Percentiles rank a stretch among this genome's conserved stretches.
These are phyloP conservation scores for Amanita rubescens DNA, from an alignment of 768 basidiomycete species.

Conservation along the genomic window DNA sequence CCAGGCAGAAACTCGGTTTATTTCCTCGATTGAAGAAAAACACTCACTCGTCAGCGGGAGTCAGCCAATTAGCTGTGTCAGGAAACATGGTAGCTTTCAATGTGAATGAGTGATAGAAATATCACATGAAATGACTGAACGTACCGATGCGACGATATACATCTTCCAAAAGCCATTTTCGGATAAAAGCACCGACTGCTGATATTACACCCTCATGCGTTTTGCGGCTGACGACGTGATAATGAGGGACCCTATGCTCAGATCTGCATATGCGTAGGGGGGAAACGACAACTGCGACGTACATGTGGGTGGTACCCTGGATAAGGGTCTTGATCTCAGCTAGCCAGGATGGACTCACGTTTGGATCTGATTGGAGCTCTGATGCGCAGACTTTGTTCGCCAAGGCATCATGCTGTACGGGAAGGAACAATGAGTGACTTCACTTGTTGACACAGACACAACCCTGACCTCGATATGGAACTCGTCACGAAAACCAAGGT, in stretches of 20 bases:
- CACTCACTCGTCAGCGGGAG: constrained; percentile 45
- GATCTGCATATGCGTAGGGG: background rate
- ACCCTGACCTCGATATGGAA: constrained; percentile 36
- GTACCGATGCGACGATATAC: constrained; percentile 44
- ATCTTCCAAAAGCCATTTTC: constrained; percentile 48
- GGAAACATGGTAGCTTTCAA: constrained; percentile 52
- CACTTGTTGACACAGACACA: background rate
- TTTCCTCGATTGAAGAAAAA: background rate
- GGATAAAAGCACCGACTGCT: constrained; percentile 30
- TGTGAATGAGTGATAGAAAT: background rate
- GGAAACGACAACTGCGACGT: constrained; percentile 11
- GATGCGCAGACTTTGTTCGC: constrained; percentile 42
- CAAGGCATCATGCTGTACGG: constrained; percentile 34
- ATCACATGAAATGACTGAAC: background rate
- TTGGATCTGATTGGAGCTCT: constrained; percentile 33
- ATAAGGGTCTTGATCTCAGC: constrained; percentile 35
- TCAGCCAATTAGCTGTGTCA: constrained; percentile 51
- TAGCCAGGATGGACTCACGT: constrained; percentile 22
- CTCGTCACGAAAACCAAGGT: constrained; percentile 54
- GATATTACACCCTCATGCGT: constrained; percentile 21
- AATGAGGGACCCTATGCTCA: constrained; percentile 44
- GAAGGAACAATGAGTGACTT: background rate
- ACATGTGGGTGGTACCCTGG: constrained; percentile 50
- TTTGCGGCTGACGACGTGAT: constrained; percentile 40
- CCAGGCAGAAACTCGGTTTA: background rate